Conservation (phyloP, 2,329 filamentous ascomycete genomes). For the Phialophora tarda region DNA sequence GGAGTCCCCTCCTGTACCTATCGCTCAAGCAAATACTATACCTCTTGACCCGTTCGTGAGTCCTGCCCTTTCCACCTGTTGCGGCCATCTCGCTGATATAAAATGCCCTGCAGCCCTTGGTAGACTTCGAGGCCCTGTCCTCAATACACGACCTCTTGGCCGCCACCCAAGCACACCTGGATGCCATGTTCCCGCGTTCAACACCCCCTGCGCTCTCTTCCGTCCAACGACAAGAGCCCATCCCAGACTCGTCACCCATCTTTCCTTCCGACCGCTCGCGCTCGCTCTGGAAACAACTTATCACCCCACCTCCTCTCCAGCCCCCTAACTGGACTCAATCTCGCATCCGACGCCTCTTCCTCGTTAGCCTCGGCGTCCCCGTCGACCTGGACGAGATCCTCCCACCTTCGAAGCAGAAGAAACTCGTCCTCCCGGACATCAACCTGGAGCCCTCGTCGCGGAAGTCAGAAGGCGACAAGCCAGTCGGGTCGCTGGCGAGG, state of each 20-base stretch:
- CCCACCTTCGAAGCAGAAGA: conserved; percentile 96
- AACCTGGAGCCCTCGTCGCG: conserved; percentile 59
- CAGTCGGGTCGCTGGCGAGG: conserved; percentile 46
- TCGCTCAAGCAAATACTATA: conserved; percentile 39
- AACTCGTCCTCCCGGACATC: conserved; percentile 88
- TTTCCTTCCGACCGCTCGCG: conserved; percentile 86
- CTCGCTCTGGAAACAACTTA: conserved; percentile 94
- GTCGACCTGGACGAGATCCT: conserved; percentile 97
- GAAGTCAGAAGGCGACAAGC: conserved; percentile 64
- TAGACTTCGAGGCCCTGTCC: conserved; percentile 62
- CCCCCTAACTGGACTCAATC: conserved; percentile 98
- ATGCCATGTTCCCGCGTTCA: conserved; percentile 52
- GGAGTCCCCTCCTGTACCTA: conserved; percentile 41
- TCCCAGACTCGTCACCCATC: conserved; percentile 58
- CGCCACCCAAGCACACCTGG: conserved; percentile 48
- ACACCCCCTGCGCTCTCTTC: conserved; percentile 43
- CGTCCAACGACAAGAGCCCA: conserved; percentile 48
- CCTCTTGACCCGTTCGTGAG: conserved; percentile 31
- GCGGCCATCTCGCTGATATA: conserved; percentile 11
- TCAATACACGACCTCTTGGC: conserved; percentile 50
- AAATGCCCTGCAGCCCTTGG: conserved; percentile 38
- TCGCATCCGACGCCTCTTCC: conserved; percentile 89
- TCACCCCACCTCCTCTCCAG: conserved; percentile 90
- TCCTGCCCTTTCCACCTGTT: conserved; percentile 38
- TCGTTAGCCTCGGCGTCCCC: conserved; percentile 93